Conservation (phyloP, 2,329 filamentous ascomycete genomes). For the Helicocarpus griseus region DNA sequence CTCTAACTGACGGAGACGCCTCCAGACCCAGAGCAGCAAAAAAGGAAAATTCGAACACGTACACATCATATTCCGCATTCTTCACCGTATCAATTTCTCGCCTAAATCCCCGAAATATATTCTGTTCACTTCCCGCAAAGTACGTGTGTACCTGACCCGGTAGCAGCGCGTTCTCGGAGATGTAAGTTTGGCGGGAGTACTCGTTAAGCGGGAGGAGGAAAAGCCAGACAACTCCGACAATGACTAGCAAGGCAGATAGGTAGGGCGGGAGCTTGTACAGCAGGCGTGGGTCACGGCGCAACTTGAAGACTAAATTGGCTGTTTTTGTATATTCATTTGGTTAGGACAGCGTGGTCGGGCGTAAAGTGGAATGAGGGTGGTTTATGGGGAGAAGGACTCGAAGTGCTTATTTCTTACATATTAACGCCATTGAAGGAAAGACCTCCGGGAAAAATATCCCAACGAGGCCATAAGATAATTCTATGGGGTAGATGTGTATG, state of each 20-base stretch:
- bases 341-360: not conserved
- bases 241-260: constrained; percentile 72
- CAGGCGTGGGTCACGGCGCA: constrained; percentile 72
- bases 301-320: constrained; percentile 32
- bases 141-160: constrained; percentile 97
- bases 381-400: not conserved
- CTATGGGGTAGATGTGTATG: constrained; percentile 1
- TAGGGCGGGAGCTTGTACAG: constrained; percentile 67
- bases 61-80: constrained; percentile 26
- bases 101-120: constrained; percentile 82
- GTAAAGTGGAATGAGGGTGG: not conserved
- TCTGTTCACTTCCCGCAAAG: constrained; percentile 91
- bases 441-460: constrained; percentile 17
- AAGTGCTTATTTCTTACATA: constrained; percentile 24
- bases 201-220: constrained; percentile 80
- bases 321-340: constrained; percentile 5
- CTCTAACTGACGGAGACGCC: not conserved
- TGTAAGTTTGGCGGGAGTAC: constrained; percentile 87
- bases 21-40: not conserved
- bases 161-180: constrained; percentile 92
- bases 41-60: constrained; percentile 13
- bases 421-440: constrained; percentile 28
- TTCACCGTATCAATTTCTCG: constrained; percentile 60
- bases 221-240: constrained; percentile 82
- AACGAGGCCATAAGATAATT: constrained; percentile 11